Conservation (phyloP, 306 rosid genomes). For the Lotus japonicus region DNA sequence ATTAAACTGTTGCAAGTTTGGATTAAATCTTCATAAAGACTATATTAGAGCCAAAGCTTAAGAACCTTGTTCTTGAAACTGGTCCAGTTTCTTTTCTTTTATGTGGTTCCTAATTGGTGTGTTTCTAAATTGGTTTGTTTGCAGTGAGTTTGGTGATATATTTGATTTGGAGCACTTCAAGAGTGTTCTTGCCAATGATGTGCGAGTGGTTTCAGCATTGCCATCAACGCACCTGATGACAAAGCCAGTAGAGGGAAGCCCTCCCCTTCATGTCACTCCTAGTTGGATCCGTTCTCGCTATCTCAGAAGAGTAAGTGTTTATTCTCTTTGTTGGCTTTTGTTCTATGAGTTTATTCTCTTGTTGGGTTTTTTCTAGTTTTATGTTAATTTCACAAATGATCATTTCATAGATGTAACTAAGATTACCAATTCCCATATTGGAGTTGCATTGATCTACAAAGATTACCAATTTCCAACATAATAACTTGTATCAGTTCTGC, state of each 20-base stretch:
- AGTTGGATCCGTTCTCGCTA: conserved; percentile 82
- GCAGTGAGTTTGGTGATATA: conserved; percentile 94
- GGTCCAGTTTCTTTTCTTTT: not conserved
- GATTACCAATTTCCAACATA: not conserved
- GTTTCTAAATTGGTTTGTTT: conserved; percentile 22
- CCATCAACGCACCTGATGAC: conserved; percentile 93
- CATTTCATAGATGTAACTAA: not conserved
- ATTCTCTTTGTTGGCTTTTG: not conserved
- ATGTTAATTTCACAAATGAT: not conserved
- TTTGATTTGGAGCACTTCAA: conserved; percentile 96
- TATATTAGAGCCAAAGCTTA: no score
- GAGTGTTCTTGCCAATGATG: conserved; percentile 66
- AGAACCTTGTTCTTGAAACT: no score
- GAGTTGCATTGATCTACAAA: not conserved
- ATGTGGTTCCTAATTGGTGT: conserved; percentile 8
- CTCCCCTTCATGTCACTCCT: conserved; percentile 72
- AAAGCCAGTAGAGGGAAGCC: conserved; percentile 78
- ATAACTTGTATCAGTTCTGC: not conserved
- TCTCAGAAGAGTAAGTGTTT: conserved; percentile 58
- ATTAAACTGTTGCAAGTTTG: not conserved
- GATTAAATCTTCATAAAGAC: not conserved
- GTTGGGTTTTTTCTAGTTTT: not conserved
- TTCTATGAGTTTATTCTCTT: not conserved
- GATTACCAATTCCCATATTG: not conserved
- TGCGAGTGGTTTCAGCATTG: conserved; percentile 68